A percentile compares a stretch with the other conserved stretches of the same genome.
Evolutionary conservation across 2,329 filamentous ascomycete genomes (phyloP).

Genomic region (Botrytis aclada): DNA sequence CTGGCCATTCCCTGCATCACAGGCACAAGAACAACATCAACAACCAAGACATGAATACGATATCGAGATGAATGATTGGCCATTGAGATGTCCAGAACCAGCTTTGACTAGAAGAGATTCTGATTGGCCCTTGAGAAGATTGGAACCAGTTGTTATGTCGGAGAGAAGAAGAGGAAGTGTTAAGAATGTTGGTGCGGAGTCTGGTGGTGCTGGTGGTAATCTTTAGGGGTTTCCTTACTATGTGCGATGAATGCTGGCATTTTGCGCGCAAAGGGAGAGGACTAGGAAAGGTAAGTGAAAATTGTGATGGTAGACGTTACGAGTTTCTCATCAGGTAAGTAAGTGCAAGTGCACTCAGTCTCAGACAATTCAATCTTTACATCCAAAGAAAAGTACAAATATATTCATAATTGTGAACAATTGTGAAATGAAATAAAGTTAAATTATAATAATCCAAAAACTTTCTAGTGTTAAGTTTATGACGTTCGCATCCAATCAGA

Average conservation of each 20-base stretch:
- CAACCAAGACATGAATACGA: neutral
- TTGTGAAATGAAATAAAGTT: neutral
- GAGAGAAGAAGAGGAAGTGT: neutral
- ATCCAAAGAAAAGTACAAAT: neutral
- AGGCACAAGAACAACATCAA: neutral
- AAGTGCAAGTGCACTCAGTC: neutral
- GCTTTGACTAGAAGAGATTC: neutral
- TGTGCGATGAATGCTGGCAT: neutral
- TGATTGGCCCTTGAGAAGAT: neutral
- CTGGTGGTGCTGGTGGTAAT: neutral
- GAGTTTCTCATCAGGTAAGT: neutral
- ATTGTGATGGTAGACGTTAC: neutral
- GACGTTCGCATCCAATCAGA: neutral
- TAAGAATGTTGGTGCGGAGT: neutral
- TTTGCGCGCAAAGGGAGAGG: neutral
- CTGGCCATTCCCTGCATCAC: neutral
- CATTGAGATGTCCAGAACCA: neutral
- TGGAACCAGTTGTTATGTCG: neutral
- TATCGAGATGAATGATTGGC: neutral
- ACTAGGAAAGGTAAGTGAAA: neutral
- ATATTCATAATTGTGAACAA: neutral
- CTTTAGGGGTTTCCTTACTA: neutral
- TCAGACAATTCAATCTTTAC: neutral
- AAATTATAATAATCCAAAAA: neutral
- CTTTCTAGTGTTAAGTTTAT: neutral